Base-by-base conservation (phyloP, 345 rosid genomes). In the Aethionema arabicum region DNA sequence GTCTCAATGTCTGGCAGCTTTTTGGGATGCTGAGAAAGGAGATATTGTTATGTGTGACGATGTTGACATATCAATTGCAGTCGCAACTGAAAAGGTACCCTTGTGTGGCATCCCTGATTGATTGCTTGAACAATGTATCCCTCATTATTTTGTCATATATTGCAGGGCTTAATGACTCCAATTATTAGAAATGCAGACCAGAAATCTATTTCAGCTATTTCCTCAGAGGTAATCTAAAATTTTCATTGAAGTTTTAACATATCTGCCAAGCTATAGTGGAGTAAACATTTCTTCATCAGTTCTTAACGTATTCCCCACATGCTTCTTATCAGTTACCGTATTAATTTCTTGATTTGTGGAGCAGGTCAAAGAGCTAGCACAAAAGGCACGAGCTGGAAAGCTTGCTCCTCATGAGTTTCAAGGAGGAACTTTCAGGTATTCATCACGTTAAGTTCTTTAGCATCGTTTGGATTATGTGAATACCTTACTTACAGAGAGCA, bases 101-200 rank as follows among this genome's bases (percentile, higher is more conserved):
- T 63, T 39, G 67, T 39, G 14, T 44, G 30, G 13, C 52, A 36
- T 51, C 67, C 69, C 42, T 11, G 55, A 13, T 65, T 38, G 54
- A 35, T 49, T 38, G 54, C 36, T 49, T 31, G 50, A 30, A 44
- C 21, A 48, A 37, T 32, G 13, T 11, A 32, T 3, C 35, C 54
- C 65, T 70, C 67, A 74, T 70, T 54, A 27, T 67, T 31, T 55
- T 64, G 72, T 66, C 60, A 52, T 70, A 32, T 57, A 29, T 68
- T 73, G 41, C 90, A 92, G 96, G 98, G 98, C 16, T 77, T 92
- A 70, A 89, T 92, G 96, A 92, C 97, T 65, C 98, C 96, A 53
- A 92, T 92, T 59, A 63, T 92, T 30, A 77, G 80, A 77, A 92
- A 87, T 70, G 98, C 96, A 2, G 96, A 92, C 74, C 96, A 92